Conservation (phyloP, 169 alveolate genomes). For the Cyclospora cayetanensis region DNA sequence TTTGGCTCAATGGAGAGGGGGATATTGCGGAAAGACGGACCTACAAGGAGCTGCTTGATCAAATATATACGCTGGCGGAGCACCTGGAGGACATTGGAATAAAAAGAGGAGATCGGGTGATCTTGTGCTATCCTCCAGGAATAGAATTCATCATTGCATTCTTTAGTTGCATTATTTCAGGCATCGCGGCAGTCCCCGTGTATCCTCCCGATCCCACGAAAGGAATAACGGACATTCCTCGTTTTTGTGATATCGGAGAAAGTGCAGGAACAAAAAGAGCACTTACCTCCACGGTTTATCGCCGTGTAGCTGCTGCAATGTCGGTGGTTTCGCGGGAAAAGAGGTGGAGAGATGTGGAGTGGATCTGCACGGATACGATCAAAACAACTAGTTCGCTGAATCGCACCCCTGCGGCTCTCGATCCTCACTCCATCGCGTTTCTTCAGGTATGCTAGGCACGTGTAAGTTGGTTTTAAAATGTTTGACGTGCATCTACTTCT, state of each 20-base stretch:
- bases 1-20: slow-evolving; percentile 71
- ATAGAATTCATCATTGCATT: slow-evolving; percentile 79
- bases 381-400: background rate
- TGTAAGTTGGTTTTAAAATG: too few species aligned
- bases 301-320: slow-evolving; percentile 49
- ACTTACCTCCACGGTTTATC: slow-evolving; percentile 74
- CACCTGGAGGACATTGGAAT: slow-evolving; percentile 71
- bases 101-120: slow-evolving; percentile 74
- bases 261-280: slow-evolving; percentile 71
- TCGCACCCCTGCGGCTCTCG: slow-evolving; percentile 11
- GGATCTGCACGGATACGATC: slow-evolving; percentile 67
- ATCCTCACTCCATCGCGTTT: slow-evolving; percentile 73
- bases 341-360: slow-evolving; percentile 62
- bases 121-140: slow-evolving; percentile 81
- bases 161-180: slow-evolving; percentile 75
- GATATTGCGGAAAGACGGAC: slow-evolving; percentile 53
- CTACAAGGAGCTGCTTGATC: slow-evolving; percentile 68
- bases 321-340: slow-evolving; percentile 48
- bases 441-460: slow-evolving; percentile 69
- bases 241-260: slow-evolving; percentile 79
- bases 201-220: slow-evolving; percentile 82
- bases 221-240: slow-evolving; percentile 77
- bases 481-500: too few species aligned
- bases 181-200: slow-evolving; percentile 82
- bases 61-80: slow-evolving; percentile 66